Evolutionary conservation across 208 protist genomes (phyloP).

Genomic region (Acanthamoeba sp.): DNA sequence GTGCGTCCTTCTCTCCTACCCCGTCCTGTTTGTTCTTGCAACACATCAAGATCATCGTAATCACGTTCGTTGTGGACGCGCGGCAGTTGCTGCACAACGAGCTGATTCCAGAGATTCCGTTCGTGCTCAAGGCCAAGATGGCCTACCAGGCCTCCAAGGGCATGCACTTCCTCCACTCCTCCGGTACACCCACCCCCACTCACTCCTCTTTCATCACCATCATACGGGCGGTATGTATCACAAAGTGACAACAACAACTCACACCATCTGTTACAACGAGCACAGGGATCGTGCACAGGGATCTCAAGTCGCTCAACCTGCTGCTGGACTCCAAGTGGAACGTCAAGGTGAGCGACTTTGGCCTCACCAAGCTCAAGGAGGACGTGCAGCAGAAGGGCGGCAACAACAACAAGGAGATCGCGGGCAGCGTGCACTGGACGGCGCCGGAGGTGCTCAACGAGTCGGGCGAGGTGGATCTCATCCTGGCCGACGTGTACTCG

Average conservation of each 20-base stretch:
- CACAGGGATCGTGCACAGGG: not conserved
- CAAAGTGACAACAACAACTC: no score
- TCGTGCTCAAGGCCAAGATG: not conserved
- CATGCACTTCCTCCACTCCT: not conserved
- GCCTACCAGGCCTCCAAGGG: not conserved
- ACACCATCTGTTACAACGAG: no score
- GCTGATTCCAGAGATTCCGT: not conserved
- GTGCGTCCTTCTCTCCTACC: not conserved
- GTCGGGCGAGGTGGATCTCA: not conserved
- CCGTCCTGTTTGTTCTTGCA: no score
- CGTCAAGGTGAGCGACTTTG: not conserved
- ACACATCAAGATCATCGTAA: no score
- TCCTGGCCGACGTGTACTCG: slow-evolving; percentile 2
- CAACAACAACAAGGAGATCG: not conserved
- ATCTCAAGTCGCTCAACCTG: not conserved
- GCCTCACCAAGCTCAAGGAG: not conserved
- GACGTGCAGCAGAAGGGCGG: not conserved
- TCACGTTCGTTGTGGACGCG: no score
- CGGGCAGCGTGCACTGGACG: slow-evolving; percentile 5
- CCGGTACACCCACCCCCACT: no score
- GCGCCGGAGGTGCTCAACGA: slow-evolving; percentile 51
- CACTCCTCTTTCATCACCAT: no score
- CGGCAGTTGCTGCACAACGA: not conserved
- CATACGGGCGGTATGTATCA: no score
- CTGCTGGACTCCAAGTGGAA: not conserved